These are phyloP conservation scores for Delphinella strobiligena DNA, from an alignment of 2,329 filamentous ascomycete genomes.

Conservation along the genomic window DNA sequence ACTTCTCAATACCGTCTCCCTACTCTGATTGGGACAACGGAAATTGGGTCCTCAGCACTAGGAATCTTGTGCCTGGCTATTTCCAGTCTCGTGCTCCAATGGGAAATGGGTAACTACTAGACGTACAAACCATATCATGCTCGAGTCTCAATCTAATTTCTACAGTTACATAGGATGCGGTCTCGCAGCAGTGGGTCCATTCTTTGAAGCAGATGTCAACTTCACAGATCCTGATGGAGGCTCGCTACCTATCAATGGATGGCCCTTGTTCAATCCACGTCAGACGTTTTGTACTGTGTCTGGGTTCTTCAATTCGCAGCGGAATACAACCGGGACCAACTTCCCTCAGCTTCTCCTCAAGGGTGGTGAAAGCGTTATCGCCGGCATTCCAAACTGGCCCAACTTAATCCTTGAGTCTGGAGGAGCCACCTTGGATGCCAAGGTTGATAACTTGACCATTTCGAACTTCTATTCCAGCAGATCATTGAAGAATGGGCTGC, in stretches of 20 bases:
- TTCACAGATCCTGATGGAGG: constrained; percentile 40
- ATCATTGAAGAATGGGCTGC: constrained; percentile 50
- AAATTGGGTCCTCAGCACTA: constrained; percentile 44
- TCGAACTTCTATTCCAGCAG: constrained; percentile 49
- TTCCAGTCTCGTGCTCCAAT: constrained; percentile 49
- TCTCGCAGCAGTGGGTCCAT: constrained; percentile 49
- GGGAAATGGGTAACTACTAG: constrained; percentile 38
- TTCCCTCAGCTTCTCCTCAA: constrained; percentile 59
- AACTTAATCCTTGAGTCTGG: constrained; percentile 47
- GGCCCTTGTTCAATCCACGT: constrained; percentile 52
- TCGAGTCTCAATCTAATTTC: neutral
- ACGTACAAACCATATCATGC: neutral
- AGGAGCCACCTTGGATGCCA: constrained; percentile 46
- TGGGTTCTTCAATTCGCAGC: constrained; percentile 53
- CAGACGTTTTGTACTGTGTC: constrained; percentile 57
- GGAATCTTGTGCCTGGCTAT: constrained; percentile 42
- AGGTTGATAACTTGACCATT: constrained; percentile 46
- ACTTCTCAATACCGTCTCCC: constrained; percentile 11
- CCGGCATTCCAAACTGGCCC: constrained; percentile 58
- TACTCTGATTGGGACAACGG: constrained; percentile 46
- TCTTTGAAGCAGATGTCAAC: constrained; percentile 47
- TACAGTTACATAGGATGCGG: constrained; percentile 47
- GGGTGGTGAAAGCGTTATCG: constrained; percentile 58
- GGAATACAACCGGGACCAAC: constrained; percentile 47
- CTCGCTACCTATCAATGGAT: constrained; percentile 33